Evolutionary conservation across 768 basidiomycete genomes (phyloP).

Genomic region (Pulveroboletus sp.): DNA sequence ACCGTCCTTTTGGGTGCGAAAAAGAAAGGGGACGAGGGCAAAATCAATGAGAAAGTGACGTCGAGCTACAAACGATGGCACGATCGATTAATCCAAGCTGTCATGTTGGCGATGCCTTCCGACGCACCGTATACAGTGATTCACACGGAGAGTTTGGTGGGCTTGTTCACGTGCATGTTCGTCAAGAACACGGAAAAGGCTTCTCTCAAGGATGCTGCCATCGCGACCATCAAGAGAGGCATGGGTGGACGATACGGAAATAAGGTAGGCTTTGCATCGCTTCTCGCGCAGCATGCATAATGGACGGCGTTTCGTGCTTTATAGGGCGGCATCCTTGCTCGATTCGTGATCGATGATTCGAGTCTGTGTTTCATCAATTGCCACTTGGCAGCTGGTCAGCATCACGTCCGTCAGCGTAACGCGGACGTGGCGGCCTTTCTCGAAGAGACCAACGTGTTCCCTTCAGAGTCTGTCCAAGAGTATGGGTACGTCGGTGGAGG

Average conservation of each 20-base stretch:
- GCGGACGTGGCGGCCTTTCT: slow-evolving; percentile 84
- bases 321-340: slow-evolving; percentile 86
- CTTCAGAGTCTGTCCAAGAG: slow-evolving; percentile 46
- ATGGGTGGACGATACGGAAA: slow-evolving; percentile 94
- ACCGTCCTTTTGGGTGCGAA: slow-evolving; percentile 75
- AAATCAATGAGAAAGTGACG: slow-evolving; percentile 75
- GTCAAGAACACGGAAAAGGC: slow-evolving; percentile 63
- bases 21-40: slow-evolving; percentile 53
- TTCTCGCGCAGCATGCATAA: neutral
- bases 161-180: slow-evolving; percentile 75
- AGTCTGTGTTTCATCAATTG: slow-evolving; percentile 95
- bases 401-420: slow-evolving; percentile 76
- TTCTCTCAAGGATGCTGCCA: slow-evolving; percentile 60
- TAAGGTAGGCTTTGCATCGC: slow-evolving; percentile 56
- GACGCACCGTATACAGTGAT: slow-evolving; percentile 74
- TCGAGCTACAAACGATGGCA: slow-evolving; percentile 87
- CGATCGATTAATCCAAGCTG: slow-evolving; percentile 68
- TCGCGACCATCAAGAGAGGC: slow-evolving; percentile 86
- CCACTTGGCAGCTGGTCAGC: slow-evolving; percentile 94
- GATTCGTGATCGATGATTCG: slow-evolving; percentile 87
- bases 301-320: neutral
- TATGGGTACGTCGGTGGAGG: slow-evolving; percentile 84
- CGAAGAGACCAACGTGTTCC: slow-evolving; percentile 73
- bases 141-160: slow-evolving; percentile 87
- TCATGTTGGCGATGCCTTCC: slow-evolving; percentile 69